Evolutionary conservation across 2,329 filamentous ascomycete species (phyloP), one percentile per base, ranked within the genome.

Genomic region (Ceratocystis cacaofunesta): DNA sequence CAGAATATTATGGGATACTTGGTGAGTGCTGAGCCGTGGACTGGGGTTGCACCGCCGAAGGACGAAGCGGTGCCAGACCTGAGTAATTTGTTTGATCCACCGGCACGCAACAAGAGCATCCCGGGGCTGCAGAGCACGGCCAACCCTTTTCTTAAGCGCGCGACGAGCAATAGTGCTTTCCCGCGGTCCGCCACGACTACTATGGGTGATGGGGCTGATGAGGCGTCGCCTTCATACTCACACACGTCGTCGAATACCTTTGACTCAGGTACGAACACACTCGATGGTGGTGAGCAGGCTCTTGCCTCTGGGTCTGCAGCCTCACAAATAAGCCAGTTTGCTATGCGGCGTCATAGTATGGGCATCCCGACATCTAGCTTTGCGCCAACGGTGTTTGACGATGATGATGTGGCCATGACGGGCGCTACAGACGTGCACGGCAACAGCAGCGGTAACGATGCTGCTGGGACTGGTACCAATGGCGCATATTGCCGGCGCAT

Each of bases 11-110:
- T 89, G 65, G 88, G 88, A 10, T 80, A 88, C 72, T 74, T 87
- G 12, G 84, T 92, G 30, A 85, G 83, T 70, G 89, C 87, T 46
- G 87, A 91, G 75, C 78, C 80, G 36, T 92, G 88, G 73, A 78
- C 82, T 67, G 85, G 85, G 62, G 76, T 84, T 36, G 81, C 86
- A 0, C 86, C 87, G 0, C 74, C 78, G 10, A 80, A 82, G 69
- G 87, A 91, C 71, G 81, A 83, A 67, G 77, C 86, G 3, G 79
- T 89, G 41, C 80, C 81, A 0, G 82, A 83, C 70, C 75, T 77
- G 30, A 77, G 63, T 36, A 62, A 62, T 8, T 32, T 65, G 12
- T 65, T 65, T 61, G 66, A 64, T 17, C 32, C 43, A 1, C 17
- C 63, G 32, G 25, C 28, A 22, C 48, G 64, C 15, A 63, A 61